Conservation (phyloP, 768 basidiomycete genomes). For the Pleurotus djamor region DNA sequence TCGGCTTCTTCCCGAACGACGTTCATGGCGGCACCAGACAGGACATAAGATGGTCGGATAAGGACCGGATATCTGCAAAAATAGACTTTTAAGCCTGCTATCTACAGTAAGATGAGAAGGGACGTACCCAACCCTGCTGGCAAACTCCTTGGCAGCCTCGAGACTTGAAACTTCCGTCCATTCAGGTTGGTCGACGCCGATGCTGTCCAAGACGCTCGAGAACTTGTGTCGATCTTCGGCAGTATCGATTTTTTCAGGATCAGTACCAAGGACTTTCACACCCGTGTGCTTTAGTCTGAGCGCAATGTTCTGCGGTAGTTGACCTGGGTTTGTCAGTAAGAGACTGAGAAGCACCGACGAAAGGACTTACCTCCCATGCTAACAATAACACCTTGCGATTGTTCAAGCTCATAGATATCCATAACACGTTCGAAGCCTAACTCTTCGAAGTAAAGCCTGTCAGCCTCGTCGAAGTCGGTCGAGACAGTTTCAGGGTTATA, state of each 20-base stretch:
- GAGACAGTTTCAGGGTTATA: constrained; percentile 99
- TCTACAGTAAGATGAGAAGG: neutral
- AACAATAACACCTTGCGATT: constrained; percentile 91
- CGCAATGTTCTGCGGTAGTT: constrained; percentile 98
- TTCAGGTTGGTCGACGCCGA: constrained; percentile 95
- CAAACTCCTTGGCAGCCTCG: constrained; percentile 90
- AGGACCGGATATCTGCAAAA: constrained; percentile 85
- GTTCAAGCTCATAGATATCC: constrained; percentile 98
- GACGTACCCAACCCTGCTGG: constrained; percentile 76
- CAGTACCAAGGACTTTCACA: constrained; percentile 94
- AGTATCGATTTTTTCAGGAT: constrained; percentile 91
- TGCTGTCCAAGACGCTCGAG: constrained; percentile 91
- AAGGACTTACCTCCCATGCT: constrained; percentile 82
- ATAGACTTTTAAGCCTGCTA: constrained; percentile 7
- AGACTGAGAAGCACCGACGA: too few relatives aligned
- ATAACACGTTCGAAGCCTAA: constrained; percentile 97
- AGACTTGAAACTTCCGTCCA: constrained; percentile 92
- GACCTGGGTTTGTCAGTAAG: constrained; percentile 46
- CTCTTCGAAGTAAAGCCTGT: constrained; percentile 97
- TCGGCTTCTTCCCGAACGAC: constrained; percentile 91
- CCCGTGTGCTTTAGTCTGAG: constrained; percentile 88
- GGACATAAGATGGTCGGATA: constrained; percentile 96
- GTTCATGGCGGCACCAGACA: constrained; percentile 99
- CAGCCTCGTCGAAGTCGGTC: constrained; percentile 99
- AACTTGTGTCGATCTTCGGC: constrained; percentile 99